Evolutionary conservation across 148 eudicot species (phyloP).

Genomic region (Silene conica): DNA sequence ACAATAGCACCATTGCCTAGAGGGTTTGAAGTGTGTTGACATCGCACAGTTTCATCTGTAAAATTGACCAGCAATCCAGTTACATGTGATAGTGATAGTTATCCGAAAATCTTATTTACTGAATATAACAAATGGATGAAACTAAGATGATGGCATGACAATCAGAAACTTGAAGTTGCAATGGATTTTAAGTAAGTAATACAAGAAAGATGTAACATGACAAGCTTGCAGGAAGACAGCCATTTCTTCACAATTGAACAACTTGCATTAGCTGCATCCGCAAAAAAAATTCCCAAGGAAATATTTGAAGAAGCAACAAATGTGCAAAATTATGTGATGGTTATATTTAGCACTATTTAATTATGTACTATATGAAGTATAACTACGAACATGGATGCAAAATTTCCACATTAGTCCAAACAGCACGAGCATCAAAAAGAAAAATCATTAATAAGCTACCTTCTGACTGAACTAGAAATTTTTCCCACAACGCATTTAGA

Average conservation of each 20-base stretch:
- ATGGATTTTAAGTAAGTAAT: not conserved
- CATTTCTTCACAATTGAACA: not conserved
- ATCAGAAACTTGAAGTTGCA: not conserved
- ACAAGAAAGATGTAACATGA: not conserved
- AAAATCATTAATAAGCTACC: constrained; percentile 37
- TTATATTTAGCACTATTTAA: not conserved
- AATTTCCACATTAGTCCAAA: not conserved
- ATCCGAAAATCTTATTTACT: not conserved
- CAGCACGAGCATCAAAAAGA: constrained; percentile 9
- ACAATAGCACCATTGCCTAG: constrained; percentile 91
- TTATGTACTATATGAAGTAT: not conserved
- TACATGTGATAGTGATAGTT: not conserved
- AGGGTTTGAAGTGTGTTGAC: constrained; percentile 89
- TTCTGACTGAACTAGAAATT: constrained; percentile 68
- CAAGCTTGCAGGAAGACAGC: not conserved
- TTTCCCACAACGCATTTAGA: constrained; percentile 83
- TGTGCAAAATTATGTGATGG: not conserved
- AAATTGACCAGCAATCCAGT: constrained; percentile 9
- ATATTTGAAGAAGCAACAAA: not conserved
- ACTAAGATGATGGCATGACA: not conserved
- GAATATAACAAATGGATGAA: not conserved
- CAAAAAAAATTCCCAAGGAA: not conserved
- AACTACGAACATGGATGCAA: not conserved
- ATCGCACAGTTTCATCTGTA: constrained; percentile 61
- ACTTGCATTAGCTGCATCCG: not conserved